Percentiles rank a stretch among this genome's conserved stretches.
phyloP scores from a whole-genome alignment of 768 basidiomycete species.

The Tylopilus intermedius region DNA sequence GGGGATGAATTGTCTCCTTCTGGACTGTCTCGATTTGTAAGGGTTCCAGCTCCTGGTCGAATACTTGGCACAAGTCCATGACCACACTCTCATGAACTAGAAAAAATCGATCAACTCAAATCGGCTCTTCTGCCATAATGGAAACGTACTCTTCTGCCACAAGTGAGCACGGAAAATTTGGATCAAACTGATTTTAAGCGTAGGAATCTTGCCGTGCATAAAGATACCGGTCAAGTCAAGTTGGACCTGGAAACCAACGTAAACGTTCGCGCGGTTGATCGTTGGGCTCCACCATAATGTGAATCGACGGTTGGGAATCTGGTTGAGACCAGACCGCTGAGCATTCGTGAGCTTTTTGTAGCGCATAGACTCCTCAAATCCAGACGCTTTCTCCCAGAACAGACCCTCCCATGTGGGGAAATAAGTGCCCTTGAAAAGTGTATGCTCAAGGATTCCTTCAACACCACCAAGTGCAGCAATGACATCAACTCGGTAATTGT shows the following conservation, averaged over 20 bases:
- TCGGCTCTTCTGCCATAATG: slow-evolving; percentile 7
- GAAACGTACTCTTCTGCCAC: slow-evolving; percentile 94
- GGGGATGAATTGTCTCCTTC: slow-evolving; percentile 98
- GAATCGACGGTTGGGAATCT: slow-evolving; percentile 98
- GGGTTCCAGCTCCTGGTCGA: slow-evolving; percentile 97
- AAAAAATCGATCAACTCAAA: slow-evolving; percentile 10
- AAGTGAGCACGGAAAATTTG: slow-evolving; percentile 99
- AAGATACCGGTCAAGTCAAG: slow-evolving; percentile 96
- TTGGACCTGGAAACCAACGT: slow-evolving; percentile 99
- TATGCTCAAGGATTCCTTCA: slow-evolving; percentile 94
- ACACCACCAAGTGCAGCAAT: slow-evolving; percentile 97
- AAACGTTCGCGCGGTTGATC: slow-evolving; percentile 98
- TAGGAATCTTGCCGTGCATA: slow-evolving; percentile 98
- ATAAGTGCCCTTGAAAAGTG: slow-evolving; percentile 95
- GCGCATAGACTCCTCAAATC: slow-evolving; percentile 94
- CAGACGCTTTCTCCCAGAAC: slow-evolving; percentile 98
- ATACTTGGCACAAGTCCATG: slow-evolving; percentile 97
- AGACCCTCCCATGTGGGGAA: slow-evolving; percentile 98
- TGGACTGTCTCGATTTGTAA: slow-evolving; percentile 98
- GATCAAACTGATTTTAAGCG: slow-evolving; percentile 96
- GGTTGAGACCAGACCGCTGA: slow-evolving; percentile 95
- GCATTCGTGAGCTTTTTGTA: slow-evolving; percentile 98
- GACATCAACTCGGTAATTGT: slow-evolving; percentile 98
- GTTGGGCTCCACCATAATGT: slow-evolving; percentile 99
- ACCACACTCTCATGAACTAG: slow-evolving; percentile 86